These are phyloP conservation scores for Lepidium campestre DNA, from an alignment of 441 rosid species.

Conservation along the genomic window DNA sequence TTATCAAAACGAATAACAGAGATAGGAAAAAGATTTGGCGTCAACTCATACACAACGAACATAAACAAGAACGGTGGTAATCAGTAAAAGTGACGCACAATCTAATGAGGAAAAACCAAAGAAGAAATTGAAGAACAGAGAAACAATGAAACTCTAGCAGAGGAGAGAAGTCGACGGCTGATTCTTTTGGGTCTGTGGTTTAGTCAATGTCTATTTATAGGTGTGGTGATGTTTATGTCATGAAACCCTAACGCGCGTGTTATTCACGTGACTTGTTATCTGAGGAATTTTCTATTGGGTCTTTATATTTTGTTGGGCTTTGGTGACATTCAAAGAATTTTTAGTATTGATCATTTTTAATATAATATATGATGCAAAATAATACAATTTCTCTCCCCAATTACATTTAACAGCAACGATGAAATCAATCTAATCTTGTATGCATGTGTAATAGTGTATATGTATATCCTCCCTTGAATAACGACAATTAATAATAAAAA, in stretches of 20 bases:
- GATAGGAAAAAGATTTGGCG: slow-evolving; percentile 12
- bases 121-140: background rate
- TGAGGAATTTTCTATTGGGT: background rate
- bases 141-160: background rate
- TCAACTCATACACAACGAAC: slow-evolving; percentile 32
- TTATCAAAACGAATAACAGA: slow-evolving; percentile 18
- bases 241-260: slow-evolving; percentile 19
- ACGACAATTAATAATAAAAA: background rate
- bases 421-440: background rate
- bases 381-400: background rate
- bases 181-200: background rate
- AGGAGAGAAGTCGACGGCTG: slow-evolving; percentile 17
- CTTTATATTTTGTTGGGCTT: background rate
- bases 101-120: background rate
- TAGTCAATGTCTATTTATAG: slow-evolving; percentile 8
- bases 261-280: background rate
- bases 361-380: background rate
- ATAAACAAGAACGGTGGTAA: slow-evolving; percentile 22
- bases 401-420: background rate
- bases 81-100: slow-evolving; percentile 28
- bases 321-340: background rate
- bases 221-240: background rate
- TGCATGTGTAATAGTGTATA: background rate
- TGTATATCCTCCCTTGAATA: background rate
- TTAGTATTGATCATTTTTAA: background rate